Percentiles rank a stretch among this genome's conserved stretches.
phyloP scores from a whole-genome alignment of 768 basidiomycete genomes.

The Calocera cornea region DNA sequence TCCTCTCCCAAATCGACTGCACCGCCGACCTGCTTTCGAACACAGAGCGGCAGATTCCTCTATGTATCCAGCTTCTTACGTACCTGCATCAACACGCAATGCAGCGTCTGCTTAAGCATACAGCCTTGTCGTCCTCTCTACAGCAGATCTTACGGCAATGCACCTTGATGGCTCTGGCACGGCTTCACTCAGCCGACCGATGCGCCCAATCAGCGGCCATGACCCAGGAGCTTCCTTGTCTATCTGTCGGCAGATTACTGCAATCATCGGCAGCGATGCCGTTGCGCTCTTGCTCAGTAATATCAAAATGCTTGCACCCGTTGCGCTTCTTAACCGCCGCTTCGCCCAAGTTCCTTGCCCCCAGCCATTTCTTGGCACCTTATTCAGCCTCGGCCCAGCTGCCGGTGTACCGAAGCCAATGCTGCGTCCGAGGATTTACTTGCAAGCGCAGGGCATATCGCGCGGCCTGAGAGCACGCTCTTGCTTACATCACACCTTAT shows the following conservation, averaged over 20 bases:
- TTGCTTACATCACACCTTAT: neutral
- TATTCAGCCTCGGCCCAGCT: neutral
- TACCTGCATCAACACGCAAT: neutral
- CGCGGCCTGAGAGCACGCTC: neutral
- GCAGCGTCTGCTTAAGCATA: neutral
- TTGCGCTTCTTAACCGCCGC: no score
- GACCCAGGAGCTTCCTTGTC: neutral
- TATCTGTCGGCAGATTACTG: no score
- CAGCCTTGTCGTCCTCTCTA: neutral
- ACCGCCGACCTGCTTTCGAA: neutral
- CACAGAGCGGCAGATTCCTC: neutral
- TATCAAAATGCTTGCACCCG: no score
- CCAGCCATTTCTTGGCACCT: neutral
- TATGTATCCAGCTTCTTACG: constrained; percentile 2
- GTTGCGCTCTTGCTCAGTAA: no score
- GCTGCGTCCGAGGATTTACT: neutral
- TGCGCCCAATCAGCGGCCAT: neutral
- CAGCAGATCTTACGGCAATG: neutral
- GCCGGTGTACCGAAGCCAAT: neutral
- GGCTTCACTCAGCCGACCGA: neutral
- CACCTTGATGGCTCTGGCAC: neutral
- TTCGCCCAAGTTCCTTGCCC: neutral
- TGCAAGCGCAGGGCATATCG: neutral
- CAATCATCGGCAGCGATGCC: no score
- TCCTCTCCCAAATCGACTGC: neutral